Conservation (phyloP, 257 asterid genomes). For the Fraxinus pennsylvanica region DNA sequence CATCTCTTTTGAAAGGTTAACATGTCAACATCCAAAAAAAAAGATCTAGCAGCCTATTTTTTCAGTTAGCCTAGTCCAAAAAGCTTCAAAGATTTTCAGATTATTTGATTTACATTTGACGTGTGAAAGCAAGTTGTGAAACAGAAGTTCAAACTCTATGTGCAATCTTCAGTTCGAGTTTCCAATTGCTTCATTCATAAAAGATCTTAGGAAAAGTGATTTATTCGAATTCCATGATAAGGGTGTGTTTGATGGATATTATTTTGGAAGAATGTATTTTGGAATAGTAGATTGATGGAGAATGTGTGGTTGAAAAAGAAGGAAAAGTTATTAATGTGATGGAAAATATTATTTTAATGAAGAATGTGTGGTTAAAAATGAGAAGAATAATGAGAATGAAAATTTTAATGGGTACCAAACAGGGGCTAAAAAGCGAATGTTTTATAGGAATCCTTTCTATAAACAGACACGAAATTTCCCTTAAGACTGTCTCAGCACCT, state of each 20-base stretch:
- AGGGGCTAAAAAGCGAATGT: not conserved
- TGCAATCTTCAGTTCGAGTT: constrained; percentile 18
- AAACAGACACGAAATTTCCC: constrained; percentile 7
- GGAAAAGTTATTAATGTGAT: too few relatives aligned
- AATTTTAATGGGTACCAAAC: too few relatives aligned
- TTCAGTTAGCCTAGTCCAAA: constrained; percentile 12
- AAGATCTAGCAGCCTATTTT: not conserved
- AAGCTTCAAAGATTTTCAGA: not conserved
- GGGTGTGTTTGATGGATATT: too few relatives aligned
- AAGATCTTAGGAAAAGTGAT: not conserved
- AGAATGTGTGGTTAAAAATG: too few relatives aligned
- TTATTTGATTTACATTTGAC: not conserved
- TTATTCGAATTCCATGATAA: not conserved
- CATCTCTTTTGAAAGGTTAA: not conserved
- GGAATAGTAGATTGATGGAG: too few relatives aligned
- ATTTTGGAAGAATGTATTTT: too few relatives aligned
- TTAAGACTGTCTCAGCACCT: constrained; percentile 46
- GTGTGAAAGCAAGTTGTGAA: constrained; percentile 3
- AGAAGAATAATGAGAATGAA: too few relatives aligned
- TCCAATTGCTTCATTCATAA: constrained; percentile 1
- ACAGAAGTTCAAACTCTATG: not conserved
- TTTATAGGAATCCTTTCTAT: constrained; percentile 18
- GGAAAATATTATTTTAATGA: too few relatives aligned
- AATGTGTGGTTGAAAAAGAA: too few relatives aligned
- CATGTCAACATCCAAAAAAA: not conserved